phyloP scores from a whole-genome alignment of 306 rosid genomes.

The Casuarina glauca region DNA sequence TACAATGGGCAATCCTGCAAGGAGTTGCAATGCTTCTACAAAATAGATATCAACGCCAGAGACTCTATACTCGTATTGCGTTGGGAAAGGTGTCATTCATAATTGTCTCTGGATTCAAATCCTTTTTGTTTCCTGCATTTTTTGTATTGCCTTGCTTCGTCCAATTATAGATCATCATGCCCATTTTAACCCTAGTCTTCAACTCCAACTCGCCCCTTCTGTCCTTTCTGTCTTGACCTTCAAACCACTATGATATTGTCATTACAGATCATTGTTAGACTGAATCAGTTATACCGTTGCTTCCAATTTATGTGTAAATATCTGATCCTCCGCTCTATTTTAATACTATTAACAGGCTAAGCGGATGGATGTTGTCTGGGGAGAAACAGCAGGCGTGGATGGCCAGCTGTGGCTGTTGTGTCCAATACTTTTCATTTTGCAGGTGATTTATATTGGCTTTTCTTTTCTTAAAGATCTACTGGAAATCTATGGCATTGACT shows the following conservation, averaged over 20 bases:
- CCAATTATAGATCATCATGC: background rate
- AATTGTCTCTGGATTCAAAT: background rate
- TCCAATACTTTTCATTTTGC: constrained; percentile 86
- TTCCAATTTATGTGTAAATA: background rate
- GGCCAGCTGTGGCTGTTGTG: constrained; percentile 96
- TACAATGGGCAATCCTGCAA: constrained; percentile 99
- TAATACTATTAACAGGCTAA: constrained; percentile 70
- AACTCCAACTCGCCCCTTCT: background rate
- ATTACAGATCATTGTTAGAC: background rate
- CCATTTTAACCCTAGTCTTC: background rate
- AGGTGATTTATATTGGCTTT: constrained; percentile 50
- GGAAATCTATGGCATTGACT: constrained; percentile 3
- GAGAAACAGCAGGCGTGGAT: constrained; percentile 94
- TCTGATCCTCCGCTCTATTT: constrained; percentile 19
- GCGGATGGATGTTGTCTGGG: constrained; percentile 99
- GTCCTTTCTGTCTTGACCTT: constrained; percentile 1
- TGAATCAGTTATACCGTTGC: background rate
- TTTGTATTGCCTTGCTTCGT: constrained; percentile 6
- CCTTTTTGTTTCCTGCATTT: background rate
- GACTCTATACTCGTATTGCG: constrained; percentile 98
- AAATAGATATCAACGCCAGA: constrained; percentile 97
- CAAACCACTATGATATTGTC: background rate
- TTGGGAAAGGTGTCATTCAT: constrained; percentile 80
- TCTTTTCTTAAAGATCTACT: background rate
- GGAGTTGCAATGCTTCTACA: constrained; percentile 98